Evolutionary conservation across 257 asterid species (phyloP).

Genomic region (Knoxia roxburghii): DNA sequence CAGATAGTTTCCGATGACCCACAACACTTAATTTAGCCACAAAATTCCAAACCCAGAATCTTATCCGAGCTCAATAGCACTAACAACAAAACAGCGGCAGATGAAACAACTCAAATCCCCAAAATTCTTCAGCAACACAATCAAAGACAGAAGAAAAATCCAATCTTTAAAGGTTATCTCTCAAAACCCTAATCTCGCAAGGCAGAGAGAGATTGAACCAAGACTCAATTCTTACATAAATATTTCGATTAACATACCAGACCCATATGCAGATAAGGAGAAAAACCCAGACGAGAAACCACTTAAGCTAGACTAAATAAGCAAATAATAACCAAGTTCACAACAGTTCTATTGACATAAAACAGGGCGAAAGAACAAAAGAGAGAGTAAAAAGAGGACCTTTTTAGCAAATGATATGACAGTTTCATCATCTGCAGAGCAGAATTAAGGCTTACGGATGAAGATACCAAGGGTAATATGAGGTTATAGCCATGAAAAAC

Average conservation of each 20-base stretch:
- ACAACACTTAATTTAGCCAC: background rate
- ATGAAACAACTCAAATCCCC: background rate
- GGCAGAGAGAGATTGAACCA: slow-evolving; percentile 14
- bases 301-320: background rate
- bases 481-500: slow-evolving; percentile 1
- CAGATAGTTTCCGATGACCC: background rate
- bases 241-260: background rate
- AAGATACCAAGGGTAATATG: background rate
- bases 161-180: background rate
- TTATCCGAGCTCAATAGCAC: background rate
- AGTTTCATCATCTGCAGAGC: slow-evolving; percentile 13
- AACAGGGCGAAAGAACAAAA: background rate
- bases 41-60: slow-evolving; percentile 7
- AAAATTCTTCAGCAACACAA: slow-evolving; percentile 1
- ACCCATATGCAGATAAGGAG: background rate
- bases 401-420: slow-evolving; percentile 6
- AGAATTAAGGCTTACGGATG: background rate
- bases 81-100: background rate
- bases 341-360: background rate
- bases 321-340: slow-evolving; percentile 7
- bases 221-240: slow-evolving; percentile 13
- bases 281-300: slow-evolving; percentile 9
- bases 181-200: slow-evolving; percentile 14
- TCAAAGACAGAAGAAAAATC: background rate
- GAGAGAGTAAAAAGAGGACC: slow-evolving; percentile 8